Evolutionary conservation across 1,284 basidiomycete genomes (phyloP), one percentile per base, ranked within the genome.

Genomic region (Ganoderma sinense): DNA sequence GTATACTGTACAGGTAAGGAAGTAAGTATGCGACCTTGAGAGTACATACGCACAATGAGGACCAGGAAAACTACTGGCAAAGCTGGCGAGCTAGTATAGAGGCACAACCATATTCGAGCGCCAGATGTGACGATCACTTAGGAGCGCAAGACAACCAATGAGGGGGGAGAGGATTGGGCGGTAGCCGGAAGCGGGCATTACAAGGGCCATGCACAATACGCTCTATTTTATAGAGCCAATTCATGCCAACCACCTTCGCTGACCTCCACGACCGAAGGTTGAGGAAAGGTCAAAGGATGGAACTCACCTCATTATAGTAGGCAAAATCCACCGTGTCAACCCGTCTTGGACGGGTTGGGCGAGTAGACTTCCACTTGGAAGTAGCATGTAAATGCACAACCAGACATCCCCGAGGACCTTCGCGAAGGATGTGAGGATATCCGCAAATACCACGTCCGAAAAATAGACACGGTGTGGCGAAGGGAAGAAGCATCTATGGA

Each of bases 371-470:
- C 93, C 92, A 41, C 93, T 88, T 11, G 92, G 92, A 68, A 93
- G 81, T 66, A 95, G 81, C 96, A 95, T 92, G 79, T 88, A 92
- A 2, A 92, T 77, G 1, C 94, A 96, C 31, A 98, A 84, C 94
- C 95, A 99, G 62, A 97, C 84, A 77, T 99, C 97, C 20, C 97
- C 98, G 45, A 99, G 85, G 36, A 99, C 97, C 83, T 98, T 98
- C 55, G 98, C 97, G 76, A 96, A 98, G 0, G 96, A 98, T 0
- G 98, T 99, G 76, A 98, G 89, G 71, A 98, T 90, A 86, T 99
- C 98, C 67, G 97, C 97, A 68, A 98, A 90, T 60, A 99, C 89
- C 60, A 99, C 91, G 78, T 99, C 97, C 55, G 92, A 91, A 81
- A 99, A 99, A 78, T 92, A 90, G 58, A 97, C 86, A 62, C 86